Base-by-base conservation (phyloP, 208 protist species). In the Balamuthia mandrillaris region DNA sequence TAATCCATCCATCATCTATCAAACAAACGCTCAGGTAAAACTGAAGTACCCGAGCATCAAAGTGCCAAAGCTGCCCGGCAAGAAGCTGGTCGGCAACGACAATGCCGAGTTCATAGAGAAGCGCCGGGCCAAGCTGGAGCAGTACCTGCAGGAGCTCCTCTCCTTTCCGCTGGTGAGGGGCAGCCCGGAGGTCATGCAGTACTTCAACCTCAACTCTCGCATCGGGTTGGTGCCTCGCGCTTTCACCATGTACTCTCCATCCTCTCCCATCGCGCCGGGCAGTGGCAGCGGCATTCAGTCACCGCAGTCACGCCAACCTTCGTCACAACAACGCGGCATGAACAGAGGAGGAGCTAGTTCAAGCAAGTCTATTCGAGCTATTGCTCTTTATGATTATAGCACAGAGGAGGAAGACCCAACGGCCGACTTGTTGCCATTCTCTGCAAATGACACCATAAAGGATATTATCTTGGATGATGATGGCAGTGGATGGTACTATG, bases 1-100 rank as follows among this genome's bases (percentile, higher is more conserved):
- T 31, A 65, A 65, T 27, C n/a, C 9, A 18, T 65, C 33, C 58
- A 9, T 65, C 24, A 52, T 60, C 41, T 27, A 33, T 0, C n/a
- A 41, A 7, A 21, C 68, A 24, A 27, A 27, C 31, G 18, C 6
- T 10, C 29, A 78, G 68, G 68, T 78, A 14, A 78, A 78, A 49
- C 68, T 42, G 21, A 42, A 49, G 31, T 78, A 60, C 24, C 68
- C 68, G 6, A 60, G 45, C 5, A 78, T 78, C 2, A 24, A 49
- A 16, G 21, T 78, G 45, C 68, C 68, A 42, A 78, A 78, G 68
- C 68, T 78, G 2, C 68, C 68, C 27, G 45, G 45, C 45, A 78
- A 78, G 68, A 78, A 78, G 45, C 68, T 78, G 68, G 58, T 78
- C 45, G 68, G 68, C 68, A 78, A 78, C 24, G 68, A 42, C 3